phyloP scores from a whole-genome alignment of 2,329 filamentous ascomycete genomes.

The Zasmidium cellare region DNA sequence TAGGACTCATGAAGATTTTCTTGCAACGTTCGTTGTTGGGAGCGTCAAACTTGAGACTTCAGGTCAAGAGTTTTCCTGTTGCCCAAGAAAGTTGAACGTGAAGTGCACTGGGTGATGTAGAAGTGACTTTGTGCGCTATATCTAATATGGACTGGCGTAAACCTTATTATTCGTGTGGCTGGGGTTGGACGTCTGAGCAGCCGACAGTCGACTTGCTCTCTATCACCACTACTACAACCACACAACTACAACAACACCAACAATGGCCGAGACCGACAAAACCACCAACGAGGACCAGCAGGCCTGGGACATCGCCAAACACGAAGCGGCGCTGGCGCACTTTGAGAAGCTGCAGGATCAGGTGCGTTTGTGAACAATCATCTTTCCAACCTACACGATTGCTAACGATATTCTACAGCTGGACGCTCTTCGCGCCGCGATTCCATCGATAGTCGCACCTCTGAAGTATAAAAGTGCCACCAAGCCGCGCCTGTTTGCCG shows the following conservation, averaged over 20 bases:
- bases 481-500: constrained; percentile 38
- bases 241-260: background rate
- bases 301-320: constrained; percentile 22
- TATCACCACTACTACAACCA: too few relatives aligned
- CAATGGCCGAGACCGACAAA: constrained; percentile 1
- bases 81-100: too few relatives aligned
- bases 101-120: too few relatives aligned
- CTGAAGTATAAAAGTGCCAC: constrained; percentile 30
- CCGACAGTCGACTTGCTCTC: too few relatives aligned
- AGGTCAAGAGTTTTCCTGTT: too few relatives aligned
- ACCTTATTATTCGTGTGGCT: too few relatives aligned
- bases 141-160: too few relatives aligned
- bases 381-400: background rate
- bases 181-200: too few relatives aligned
- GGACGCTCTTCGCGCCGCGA: constrained; percentile 42
- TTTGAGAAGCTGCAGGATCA: constrained; percentile 46
- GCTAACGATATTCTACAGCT: constrained; percentile 33
- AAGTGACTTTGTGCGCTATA: too few relatives aligned
- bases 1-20: too few relatives aligned
- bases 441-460: constrained; percentile 45
- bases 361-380: constrained; percentile 28
- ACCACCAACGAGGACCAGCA: constrained; percentile 4
- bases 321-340: constrained; percentile 44
- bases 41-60: too few relatives aligned
- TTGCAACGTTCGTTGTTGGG: too few relatives aligned